A percentile compares a stretch with the other conserved stretches of the same genome.
Evolutionary conservation across 1,139 yeast species (phyloP).

Genomic region (Saccharomycopsis hybrid): DNA sequence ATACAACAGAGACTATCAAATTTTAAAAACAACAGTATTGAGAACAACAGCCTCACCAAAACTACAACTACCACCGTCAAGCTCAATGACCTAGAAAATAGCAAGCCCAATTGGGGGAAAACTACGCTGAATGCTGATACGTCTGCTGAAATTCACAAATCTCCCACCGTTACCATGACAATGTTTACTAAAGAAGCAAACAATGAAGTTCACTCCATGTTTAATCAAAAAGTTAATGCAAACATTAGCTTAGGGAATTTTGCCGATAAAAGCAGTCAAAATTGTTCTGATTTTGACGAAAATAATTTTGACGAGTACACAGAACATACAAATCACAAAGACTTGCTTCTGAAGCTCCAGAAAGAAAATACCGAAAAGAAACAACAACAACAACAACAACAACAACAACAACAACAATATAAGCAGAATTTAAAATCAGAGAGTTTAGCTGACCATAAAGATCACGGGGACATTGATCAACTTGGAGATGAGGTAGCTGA

Average conservation of each 20-base stretch:
- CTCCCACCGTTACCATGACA: conserved; percentile 72
- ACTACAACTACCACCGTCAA: neutral
- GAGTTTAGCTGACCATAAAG: too few relatives aligned
- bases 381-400: neutral
- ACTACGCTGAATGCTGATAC: neutral
- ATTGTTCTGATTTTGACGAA: neutral
- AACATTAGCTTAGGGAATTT: neutral
- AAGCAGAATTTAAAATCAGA: too few relatives aligned
- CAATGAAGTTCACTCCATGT: conserved; percentile 70
- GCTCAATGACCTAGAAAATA: neutral
- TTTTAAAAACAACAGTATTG: too few relatives aligned
- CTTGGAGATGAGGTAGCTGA: conserved; percentile 15
- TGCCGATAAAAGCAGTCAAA: neutral
- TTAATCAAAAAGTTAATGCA: conserved; percentile 49
- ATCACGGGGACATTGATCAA: neutral
- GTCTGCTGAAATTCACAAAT: conserved; percentile 24
- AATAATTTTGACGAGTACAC: conserved; percentile 13
- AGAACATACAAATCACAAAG: conserved; percentile 9
- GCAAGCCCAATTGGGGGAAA: neutral
- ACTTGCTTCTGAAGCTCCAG: neutral
- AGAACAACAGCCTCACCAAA: neutral
- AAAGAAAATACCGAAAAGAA: neutral
- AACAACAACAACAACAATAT: neutral
- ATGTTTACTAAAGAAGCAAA: conserved; percentile 70
- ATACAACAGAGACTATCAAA: too few relatives aligned